A percentile compares a stretch with the other conserved stretches of the same genome.
These are phyloP conservation scores for Craspedostauros australis DNA, from an alignment of 108 stramenopile genomes.

Conservation along the genomic window DNA sequence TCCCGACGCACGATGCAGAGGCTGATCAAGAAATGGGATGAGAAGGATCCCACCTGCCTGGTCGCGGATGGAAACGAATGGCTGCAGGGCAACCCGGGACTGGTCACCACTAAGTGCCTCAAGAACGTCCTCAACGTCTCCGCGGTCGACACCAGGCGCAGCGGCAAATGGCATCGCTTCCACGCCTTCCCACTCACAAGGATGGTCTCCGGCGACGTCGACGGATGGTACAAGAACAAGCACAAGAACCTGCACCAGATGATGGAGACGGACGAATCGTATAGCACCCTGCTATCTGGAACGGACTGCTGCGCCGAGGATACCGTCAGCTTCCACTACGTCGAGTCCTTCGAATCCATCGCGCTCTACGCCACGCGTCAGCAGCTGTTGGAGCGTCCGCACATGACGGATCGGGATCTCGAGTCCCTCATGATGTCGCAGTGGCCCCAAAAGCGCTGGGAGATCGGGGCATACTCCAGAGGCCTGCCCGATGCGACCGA, in stretches of 20 bases:
- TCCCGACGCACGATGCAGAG: conserved; percentile 66
- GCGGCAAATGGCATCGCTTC: conserved; percentile 62
- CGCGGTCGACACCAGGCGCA: conserved; percentile 62
- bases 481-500: conserved; percentile 40
- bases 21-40: conserved; percentile 60
- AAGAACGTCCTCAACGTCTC: conserved; percentile 35
- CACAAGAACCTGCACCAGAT: conserved; percentile 51
- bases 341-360: conserved; percentile 62
- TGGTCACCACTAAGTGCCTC: conserved; percentile 68
- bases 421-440: conserved; percentile 42
- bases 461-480: conserved; percentile 61
- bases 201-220: conserved; percentile 60
- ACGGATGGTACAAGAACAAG: conserved; percentile 80
- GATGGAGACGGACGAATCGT: conserved; percentile 28
- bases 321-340: conserved; percentile 87
- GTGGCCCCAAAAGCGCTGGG: conserved; percentile 60
- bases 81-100: conserved; percentile 78
- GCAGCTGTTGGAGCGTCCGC: conserved; percentile 42
- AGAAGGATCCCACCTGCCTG: conserved; percentile 41
- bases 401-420: conserved; percentile 57
- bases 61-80: conserved; percentile 43
- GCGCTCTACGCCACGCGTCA: conserved; percentile 66
- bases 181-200: conserved; percentile 74
- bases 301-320: conserved; percentile 57
- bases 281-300: conserved; percentile 43